Evolutionary conservation across 495 filamentous ascomycete genomes (phyloP).

Genomic region (Aspergillus sparsus): DNA sequence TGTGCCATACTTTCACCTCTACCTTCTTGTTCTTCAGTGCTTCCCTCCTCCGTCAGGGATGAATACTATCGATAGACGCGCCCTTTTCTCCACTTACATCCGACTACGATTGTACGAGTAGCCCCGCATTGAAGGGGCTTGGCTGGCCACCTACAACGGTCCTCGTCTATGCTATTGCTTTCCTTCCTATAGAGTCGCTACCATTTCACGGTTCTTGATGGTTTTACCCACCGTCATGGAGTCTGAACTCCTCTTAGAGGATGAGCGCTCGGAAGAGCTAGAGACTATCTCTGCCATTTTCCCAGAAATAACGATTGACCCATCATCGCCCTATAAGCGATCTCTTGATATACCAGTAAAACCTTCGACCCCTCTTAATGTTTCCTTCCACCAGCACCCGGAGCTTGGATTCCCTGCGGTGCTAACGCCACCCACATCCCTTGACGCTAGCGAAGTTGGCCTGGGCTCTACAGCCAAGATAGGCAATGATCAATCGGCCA

Average conservation of each 20-base stretch:
- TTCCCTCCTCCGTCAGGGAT: conserved; percentile 1
- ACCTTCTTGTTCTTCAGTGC: neutral
- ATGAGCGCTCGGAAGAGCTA: conserved; percentile 77
- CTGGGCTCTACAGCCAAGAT: conserved; percentile 26
- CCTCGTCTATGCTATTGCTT: neutral
- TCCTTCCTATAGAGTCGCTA: neutral
- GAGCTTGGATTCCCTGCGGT: conserved; percentile 42
- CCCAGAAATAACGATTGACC: conserved; percentile 72
- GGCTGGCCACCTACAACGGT: conserved; percentile 17
- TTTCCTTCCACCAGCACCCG: conserved; percentile 63
- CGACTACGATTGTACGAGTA: conserved; percentile 15
- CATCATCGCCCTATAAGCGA: conserved; percentile 58
- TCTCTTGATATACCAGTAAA: conserved; percentile 72
- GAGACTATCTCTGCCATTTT: conserved; percentile 84
- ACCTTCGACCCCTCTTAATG: conserved; percentile 65
- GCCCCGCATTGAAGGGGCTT: conserved; percentile 14
- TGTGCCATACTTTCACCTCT: neutral
- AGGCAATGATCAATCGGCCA: conserved; percentile 21
- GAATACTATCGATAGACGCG: conserved; percentile 1
- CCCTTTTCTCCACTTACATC: conserved; percentile 2
- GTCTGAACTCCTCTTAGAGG: conserved; percentile 40
- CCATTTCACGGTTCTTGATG: neutral
- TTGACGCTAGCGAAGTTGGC: conserved; percentile 34
- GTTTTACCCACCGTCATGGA: conserved; percentile 32
- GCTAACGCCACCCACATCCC: conserved; percentile 49